These are phyloP conservation scores for Alternaria sp. DNA, from an alignment of 2,329 filamentous ascomycete species.

Conservation along the genomic window DNA sequence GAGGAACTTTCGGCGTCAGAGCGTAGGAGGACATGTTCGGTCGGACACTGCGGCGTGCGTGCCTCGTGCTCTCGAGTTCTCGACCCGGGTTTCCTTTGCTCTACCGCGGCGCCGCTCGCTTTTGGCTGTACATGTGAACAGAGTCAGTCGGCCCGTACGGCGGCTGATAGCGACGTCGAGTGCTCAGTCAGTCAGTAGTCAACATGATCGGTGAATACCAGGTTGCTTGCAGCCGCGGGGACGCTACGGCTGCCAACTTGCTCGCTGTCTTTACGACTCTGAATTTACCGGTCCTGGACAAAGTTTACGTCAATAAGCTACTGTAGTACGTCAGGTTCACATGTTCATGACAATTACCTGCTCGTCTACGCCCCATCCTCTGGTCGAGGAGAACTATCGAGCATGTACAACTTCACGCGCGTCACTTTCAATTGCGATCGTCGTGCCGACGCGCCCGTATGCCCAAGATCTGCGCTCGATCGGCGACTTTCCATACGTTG, in stretches of 20 bases:
- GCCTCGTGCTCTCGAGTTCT: background rate
- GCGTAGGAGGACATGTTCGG: conserved; percentile 1
- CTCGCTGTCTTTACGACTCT: conserved; percentile 2
- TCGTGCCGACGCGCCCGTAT: conserved; percentile 16
- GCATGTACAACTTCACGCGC: conserved; percentile 1
- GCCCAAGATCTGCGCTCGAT: conserved; percentile 34
- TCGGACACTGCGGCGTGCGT: background rate
- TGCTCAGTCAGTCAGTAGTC: background rate
- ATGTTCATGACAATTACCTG: conserved; percentile 1
- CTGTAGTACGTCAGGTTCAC: background rate
- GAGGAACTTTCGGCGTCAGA: conserved; percentile 4
- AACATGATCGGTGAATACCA: background rate
- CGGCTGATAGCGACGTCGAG: conserved; percentile 1
- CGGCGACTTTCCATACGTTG: conserved; percentile 26
- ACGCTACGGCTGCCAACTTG: background rate
- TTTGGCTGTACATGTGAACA: conserved; percentile 1
- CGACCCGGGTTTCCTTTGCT: background rate
- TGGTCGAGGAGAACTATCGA: conserved; percentile 1
- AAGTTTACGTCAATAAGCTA: conserved; percentile 7
- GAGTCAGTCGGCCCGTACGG: background rate
- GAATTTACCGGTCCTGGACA: background rate
- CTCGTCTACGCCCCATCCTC: background rate
- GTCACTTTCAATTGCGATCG: conserved; percentile 34
- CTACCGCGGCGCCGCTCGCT: background rate
- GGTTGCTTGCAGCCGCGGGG: background rate